Evolutionary conservation across 2,329 filamentous ascomycete species (phyloP), one percentile per base, ranked within the genome.

Genomic region (Botrytis pseudocinerea): DNA sequence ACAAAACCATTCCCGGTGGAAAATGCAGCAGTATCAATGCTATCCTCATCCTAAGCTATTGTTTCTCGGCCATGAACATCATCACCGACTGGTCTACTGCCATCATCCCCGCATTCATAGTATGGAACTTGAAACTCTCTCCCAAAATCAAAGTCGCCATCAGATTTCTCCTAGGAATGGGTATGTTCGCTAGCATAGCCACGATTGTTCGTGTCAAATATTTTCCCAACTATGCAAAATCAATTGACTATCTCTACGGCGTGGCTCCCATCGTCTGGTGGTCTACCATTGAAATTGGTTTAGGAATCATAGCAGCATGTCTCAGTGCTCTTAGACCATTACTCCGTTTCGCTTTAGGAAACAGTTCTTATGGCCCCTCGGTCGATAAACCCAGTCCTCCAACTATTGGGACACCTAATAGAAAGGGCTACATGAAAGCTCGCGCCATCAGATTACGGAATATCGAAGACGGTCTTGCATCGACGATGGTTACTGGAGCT

Each of bases 71-170:
- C 60, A 71, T 57, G 60, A 71, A 71, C 18, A 65, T 71, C 20
- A 65, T 71, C 35, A 71, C 69, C 60, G 60, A 71, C 46, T 44
- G 10, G 35, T 71, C 46, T 44, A 71, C 69, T 22, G 69, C 69
- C n/a, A 22, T 65, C 0, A 38, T 65, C 6, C 69, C 69, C 18
- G 44, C 44, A 28, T 54, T 71, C 32, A 71, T 71, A 32, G 46
- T 65, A 22, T 65, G 32, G 44, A 40, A 71, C 42, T 71, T 71
- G n/a, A 57, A 71, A 35, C 44, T 71, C 32, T 18, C 59, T 16
- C 42, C 44, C 18, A 51, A 18, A 57, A 18, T 65, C 10, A 71
- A 65, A 38, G 18, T 65, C 10, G 69, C 69, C 22, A 71, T 71
- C 20, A 44, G 44, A 7, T 4, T 64, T 7, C 38, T 71, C 18